A percentile compares a stretch with the other conserved stretches of the same genome.
These are phyloP conservation scores for Teratosphaeria epicoccoides DNA, from an alignment of 2,329 filamentous ascomycete species.

Conservation along the genomic window DNA sequence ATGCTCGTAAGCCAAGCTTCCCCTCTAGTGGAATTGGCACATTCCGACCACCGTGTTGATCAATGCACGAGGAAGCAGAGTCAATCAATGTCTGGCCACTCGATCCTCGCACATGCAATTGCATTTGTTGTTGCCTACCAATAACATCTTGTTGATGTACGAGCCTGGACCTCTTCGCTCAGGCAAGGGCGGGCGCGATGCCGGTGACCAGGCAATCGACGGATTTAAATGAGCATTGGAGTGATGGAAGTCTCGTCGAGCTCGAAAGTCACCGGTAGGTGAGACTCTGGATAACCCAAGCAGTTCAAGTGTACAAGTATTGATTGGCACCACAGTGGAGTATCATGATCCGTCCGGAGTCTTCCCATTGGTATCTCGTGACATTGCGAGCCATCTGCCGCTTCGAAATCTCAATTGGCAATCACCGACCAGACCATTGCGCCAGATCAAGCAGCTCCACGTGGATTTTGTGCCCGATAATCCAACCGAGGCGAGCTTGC, in stretches of 20 bases:
- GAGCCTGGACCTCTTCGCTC: background rate
- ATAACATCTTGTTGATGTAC: slow-evolving; percentile 1
- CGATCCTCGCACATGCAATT: too few species aligned
- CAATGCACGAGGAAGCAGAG: too few species aligned
- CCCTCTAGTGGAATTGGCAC: too few species aligned
- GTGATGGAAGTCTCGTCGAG: slow-evolving; percentile 29
- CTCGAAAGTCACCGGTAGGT: slow-evolving; percentile 41
- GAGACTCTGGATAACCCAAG: background rate
- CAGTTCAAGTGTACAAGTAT: background rate
- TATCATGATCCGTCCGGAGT: slow-evolving; percentile 89
- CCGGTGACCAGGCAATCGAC: slow-evolving; percentile 6
- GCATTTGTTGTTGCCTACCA: too few species aligned
- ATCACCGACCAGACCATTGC: slow-evolving; percentile 77
- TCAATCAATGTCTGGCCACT: too few species aligned
- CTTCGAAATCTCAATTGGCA: slow-evolving; percentile 95
- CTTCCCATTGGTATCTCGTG: slow-evolving; percentile 69
- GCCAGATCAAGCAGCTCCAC: slow-evolving; percentile 87
- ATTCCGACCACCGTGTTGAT: too few species aligned
- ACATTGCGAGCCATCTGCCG: slow-evolving; percentile 68
- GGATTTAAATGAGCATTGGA: slow-evolving; percentile 10
- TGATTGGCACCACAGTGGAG: slow-evolving; percentile 53
- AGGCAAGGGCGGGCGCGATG: slow-evolving; percentile 18
- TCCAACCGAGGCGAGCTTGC: slow-evolving; percentile 15
- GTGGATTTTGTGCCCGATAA: slow-evolving; percentile 63
- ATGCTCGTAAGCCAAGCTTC: too few species aligned